phyloP scores from a whole-genome alignment of 768 basidiomycete species.

The Lentinula raphanica region DNA sequence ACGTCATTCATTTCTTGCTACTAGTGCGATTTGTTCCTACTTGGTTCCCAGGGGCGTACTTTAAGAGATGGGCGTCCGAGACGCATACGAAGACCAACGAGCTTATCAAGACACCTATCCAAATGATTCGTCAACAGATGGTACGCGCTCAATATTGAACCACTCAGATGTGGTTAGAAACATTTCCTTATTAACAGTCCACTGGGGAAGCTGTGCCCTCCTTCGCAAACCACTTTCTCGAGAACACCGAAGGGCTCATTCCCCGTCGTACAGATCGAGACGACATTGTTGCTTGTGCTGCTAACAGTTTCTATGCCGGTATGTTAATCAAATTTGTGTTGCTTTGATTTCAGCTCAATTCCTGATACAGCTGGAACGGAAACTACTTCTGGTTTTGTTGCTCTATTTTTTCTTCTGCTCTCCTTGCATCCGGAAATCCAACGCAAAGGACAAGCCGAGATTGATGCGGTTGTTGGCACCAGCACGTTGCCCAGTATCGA shows the following conservation, averaged over 20 bases:
- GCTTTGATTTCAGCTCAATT: background rate
- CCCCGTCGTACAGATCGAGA: background rate
- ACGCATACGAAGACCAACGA: slow-evolving; percentile 23
- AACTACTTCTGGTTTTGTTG: slow-evolving; percentile 13
- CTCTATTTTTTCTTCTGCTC: slow-evolving; percentile 7
- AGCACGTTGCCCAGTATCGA: slow-evolving; percentile 13
- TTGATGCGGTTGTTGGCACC: slow-evolving; percentile 15
- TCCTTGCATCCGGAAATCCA: slow-evolving; percentile 12
- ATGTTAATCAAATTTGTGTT: background rate
- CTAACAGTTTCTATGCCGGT: background rate
- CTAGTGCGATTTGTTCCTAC: slow-evolving; percentile 24
- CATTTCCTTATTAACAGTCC: slow-evolving; percentile 7
- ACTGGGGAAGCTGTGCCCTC: slow-evolving; percentile 9
- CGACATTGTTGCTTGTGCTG: background rate
- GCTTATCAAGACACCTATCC: slow-evolving; percentile 23
- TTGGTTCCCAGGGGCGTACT: slow-evolving; percentile 37
- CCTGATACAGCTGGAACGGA: slow-evolving; percentile 17
- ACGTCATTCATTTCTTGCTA: background rate
- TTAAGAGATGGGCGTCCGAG: slow-evolving; percentile 25
- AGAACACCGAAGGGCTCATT: slow-evolving; percentile 3
- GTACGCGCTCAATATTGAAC: slow-evolving; percentile 21
- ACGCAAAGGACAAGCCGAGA: slow-evolving; percentile 15
- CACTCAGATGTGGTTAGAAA: background rate
- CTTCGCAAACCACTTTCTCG: slow-evolving; percentile 8
- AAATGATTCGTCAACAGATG: slow-evolving; percentile 30